These are phyloP conservation scores for Aspergillus avenaceus DNA, from an alignment of 495 filamentous ascomycete species.

Conservation along the genomic window DNA sequence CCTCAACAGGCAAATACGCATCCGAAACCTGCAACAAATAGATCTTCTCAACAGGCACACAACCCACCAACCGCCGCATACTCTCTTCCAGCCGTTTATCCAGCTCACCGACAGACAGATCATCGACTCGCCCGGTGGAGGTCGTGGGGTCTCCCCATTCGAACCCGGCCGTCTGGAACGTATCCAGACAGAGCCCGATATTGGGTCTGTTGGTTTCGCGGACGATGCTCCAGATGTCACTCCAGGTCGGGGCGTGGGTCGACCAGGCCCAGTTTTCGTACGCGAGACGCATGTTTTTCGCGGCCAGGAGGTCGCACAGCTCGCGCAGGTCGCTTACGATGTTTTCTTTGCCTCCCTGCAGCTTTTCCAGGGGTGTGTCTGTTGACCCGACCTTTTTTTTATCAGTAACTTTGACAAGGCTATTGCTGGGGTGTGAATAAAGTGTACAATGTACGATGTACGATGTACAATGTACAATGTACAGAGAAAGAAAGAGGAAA, in stretches of 20 bases:
- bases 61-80: slow-evolving; percentile 48
- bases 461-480: no score
- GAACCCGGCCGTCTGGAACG: slow-evolving; percentile 71
- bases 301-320: slow-evolving; percentile 59
- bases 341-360: slow-evolving; percentile 40
- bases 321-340: slow-evolving; percentile 59
- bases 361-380: slow-evolving; percentile 51
- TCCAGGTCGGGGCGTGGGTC: slow-evolving; percentile 65
- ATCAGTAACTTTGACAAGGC: background rate
- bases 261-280: slow-evolving; percentile 91
- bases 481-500: no score
- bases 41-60: slow-evolving; percentile 67
- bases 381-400: slow-evolving; percentile 60
- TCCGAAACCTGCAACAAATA: slow-evolving; percentile 75
- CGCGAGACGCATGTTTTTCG: slow-evolving; percentile 55
- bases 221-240: slow-evolving; percentile 64
- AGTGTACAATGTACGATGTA: no score
- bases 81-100: slow-evolving; percentile 46
- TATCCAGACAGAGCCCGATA: slow-evolving; percentile 75
- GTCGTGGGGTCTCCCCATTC: slow-evolving; percentile 78
- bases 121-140: slow-evolving; percentile 53
- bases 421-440: no score
- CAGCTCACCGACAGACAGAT: slow-evolving; percentile 36
- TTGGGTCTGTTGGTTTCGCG: slow-evolving; percentile 57
- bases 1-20: slow-evolving; percentile 59